phyloP scores from a whole-genome alignment of 768 basidiomycete species.

The Naganishia vaughanmartiniae region DNA sequence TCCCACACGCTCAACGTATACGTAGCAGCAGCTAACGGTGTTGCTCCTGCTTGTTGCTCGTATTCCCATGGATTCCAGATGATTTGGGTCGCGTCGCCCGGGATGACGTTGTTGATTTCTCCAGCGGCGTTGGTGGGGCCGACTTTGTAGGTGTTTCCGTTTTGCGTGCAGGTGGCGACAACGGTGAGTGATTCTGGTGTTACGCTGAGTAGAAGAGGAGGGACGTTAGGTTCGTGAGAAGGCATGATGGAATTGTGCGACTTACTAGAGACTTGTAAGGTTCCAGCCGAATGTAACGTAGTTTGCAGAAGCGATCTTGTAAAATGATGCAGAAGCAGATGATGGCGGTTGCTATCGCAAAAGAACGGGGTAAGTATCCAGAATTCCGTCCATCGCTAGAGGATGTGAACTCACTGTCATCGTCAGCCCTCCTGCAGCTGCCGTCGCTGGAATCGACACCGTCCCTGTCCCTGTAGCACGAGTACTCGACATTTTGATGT shows the following conservation, averaged over 20 bases:
- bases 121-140: conserved; percentile 66
- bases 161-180: conserved; percentile 70
- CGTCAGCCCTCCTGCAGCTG: conserved; percentile 49
- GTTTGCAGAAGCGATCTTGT: conserved; percentile 74
- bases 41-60: conserved; percentile 62
- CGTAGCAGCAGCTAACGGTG: conserved; percentile 69
- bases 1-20: conserved; percentile 81
- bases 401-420: conserved; percentile 36
- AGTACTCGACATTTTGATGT: conserved; percentile 9
- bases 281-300: conserved; percentile 89
- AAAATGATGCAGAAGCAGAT: conserved; percentile 73
- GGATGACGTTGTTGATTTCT: conserved; percentile 55
- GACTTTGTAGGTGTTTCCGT: conserved; percentile 85
- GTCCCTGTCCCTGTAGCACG: conserved; percentile 22
- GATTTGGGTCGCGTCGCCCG: conserved; percentile 64
- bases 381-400: too few relatives aligned
- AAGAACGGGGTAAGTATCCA: not conserved
- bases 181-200: conserved; percentile 75
- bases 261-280: conserved; percentile 66
- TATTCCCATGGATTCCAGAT: conserved; percentile 79
- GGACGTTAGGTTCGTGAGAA: not conserved
- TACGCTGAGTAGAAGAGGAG: conserved; percentile 44
- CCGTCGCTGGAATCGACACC: conserved; percentile 47
- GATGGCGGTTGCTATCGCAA: conserved; percentile 63
- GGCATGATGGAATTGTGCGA: not conserved